phyloP scores from a whole-genome alignment of 331 rosid species.

The Rhamnella rubrinervis region DNA sequence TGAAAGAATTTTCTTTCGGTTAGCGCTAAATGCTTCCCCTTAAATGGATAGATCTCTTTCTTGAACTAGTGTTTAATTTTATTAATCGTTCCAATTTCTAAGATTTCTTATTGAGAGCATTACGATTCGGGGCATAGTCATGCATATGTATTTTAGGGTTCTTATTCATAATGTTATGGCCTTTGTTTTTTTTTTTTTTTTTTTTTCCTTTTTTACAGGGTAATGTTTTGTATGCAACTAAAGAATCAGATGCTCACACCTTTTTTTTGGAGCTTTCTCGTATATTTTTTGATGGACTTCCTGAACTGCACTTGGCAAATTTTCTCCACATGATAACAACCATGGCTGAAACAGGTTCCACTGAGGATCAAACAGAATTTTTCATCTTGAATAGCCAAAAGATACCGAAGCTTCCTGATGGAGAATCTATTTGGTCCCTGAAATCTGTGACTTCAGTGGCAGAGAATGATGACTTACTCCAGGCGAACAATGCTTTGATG shows the following conservation, averaged over 20 bases:
- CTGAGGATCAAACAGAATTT: constrained; percentile 63
- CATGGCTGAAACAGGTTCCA: constrained; percentile 70
- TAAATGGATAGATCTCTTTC: neutral
- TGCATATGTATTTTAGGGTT: neutral
- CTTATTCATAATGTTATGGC: neutral
- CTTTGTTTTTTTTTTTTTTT: too few species aligned
- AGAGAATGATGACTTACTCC: constrained; percentile 32
- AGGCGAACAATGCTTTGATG: constrained; percentile 22
- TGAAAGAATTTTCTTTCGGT: too few species aligned
- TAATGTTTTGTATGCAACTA: constrained; percentile 50
- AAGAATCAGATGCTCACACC: constrained; percentile 67
- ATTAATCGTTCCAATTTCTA: neutral
- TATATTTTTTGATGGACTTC: constrained; percentile 57
- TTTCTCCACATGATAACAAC: constrained; percentile 84
- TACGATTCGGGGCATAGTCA: too few species aligned
- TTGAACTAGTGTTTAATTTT: neutral
- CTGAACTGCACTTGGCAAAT: constrained; percentile 70
- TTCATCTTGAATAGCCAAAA: constrained; percentile 71
- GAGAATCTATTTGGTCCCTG: constrained; percentile 71
- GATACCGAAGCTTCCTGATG: constrained; percentile 62
- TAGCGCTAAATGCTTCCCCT: neutral
- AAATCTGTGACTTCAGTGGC: constrained; percentile 27
- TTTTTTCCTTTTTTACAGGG: constrained; percentile 45
- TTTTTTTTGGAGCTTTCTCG: constrained; percentile 82
- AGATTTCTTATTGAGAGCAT: too few species aligned